Evolutionary conservation across 1,139 yeast genomes (phyloP), one percentile per base, ranked within the genome.

Genomic region (Arxiozyma slooffiae): DNA sequence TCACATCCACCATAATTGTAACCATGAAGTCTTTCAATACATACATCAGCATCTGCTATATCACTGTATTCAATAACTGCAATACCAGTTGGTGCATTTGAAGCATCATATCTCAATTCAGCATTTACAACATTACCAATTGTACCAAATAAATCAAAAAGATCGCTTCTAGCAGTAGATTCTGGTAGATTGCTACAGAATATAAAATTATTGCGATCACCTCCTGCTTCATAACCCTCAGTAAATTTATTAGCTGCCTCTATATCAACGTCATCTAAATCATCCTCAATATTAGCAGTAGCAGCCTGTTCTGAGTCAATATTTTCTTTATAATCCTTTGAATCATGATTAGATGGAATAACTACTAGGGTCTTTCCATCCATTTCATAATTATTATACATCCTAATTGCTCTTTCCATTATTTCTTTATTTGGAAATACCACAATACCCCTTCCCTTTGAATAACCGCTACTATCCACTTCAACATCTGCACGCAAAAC

Each of bases 1-100:
- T 78, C 79, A 61, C 95, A 81, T 41, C 85, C 89, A 59, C 97
- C 97, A 63, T 90, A 90, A 58, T 77, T 81, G 69, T 90, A 89
- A 50, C 80, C 81, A 64, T 86, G 75, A 64, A 90, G 77, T 69
- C 84, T 85, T 50, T 74, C 74, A 57, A 90, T 80, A 48, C 96
- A 94, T 51, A 75, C 72, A 50, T 80, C 85, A 0, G 97, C 95
- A 54, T 80, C 75, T 36, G 79, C 88, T 43, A 75, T 77, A 52
- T 76, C 72, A 56, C 79, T 85, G 62, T 86, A 87, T 66, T 82
- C 80, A 43, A 90, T 92, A 44, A 89, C 92, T 7, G 95, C 97
- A 57, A 77, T 73, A 38, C 97, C 97, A 2, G 83, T 74, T 18
- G 96, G 81, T 62, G 82, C 78, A 42, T 94, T 95, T 38, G 71